Percentiles rank a stretch among this genome's conserved stretches.
Evolutionary conservation across 208 protist species (phyloP).

Genomic region (Trypanosoma theileri): DNA sequence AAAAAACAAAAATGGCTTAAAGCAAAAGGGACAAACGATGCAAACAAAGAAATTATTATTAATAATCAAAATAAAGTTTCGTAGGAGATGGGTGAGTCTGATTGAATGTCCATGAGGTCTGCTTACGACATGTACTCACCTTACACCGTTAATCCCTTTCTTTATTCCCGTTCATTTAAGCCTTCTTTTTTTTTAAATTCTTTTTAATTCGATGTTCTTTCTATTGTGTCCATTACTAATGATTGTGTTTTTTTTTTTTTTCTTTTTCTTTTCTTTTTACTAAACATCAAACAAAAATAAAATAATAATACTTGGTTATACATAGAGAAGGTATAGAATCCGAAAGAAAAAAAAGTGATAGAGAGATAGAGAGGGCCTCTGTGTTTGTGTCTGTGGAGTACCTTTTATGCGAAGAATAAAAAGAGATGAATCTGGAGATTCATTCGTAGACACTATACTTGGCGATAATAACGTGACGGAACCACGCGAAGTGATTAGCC

Average conservation of each 20-base stretch:
- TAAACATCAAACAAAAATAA: too few relatives aligned
- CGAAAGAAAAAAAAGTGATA: neutral
- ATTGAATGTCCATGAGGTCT: too few relatives aligned
- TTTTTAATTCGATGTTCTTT: too few relatives aligned
- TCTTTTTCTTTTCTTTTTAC: too few relatives aligned
- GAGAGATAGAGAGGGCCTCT: neutral
- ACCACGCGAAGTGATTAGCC: neutral
- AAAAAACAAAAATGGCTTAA: neutral
- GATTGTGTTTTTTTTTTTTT: too few relatives aligned
- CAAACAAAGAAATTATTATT: neutral
- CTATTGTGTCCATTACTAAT: too few relatives aligned
- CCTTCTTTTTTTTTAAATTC: too few relatives aligned
- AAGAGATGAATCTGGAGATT: slow-evolving; percentile 9
- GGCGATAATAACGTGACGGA: neutral
- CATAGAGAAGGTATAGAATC: neutral
- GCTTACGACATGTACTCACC: too few relatives aligned
- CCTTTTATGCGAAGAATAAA: neutral
- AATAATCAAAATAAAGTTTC: too few relatives aligned
- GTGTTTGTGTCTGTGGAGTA: neutral
- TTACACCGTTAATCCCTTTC: too few relatives aligned
- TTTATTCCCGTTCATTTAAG: too few relatives aligned
- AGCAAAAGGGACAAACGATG: neutral
- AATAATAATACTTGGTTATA: neutral
- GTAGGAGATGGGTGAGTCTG: too few relatives aligned
- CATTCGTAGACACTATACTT: slow-evolving; percentile 27